Conservation (phyloP, 768 basidiomycete species). For the Boletellus ananas region DNA sequence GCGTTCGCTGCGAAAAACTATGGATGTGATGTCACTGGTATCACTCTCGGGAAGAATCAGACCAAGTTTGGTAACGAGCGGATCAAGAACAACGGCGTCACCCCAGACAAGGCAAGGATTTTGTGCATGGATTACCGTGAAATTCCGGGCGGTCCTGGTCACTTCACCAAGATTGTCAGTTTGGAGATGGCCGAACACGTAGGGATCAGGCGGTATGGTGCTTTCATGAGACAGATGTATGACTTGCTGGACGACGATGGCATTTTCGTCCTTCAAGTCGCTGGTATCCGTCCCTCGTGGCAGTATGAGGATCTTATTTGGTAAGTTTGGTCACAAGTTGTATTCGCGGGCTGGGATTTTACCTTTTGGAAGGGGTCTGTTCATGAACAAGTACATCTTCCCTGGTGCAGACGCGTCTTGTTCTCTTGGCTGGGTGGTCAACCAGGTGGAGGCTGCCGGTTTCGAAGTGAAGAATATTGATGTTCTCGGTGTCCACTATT, state of each 20-base stretch:
- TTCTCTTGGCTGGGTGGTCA: conserved; percentile 93
- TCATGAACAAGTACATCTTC: conserved; percentile 99
- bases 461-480: conserved; percentile 97
- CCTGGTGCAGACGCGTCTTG: conserved; percentile 97
- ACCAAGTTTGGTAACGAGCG: conserved; percentile 89
- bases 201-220: conserved; percentile 85
- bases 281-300: conserved; percentile 93
- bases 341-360: background rate
- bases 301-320: conserved; percentile 98
- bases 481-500: conserved; percentile 96
- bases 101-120: conserved; percentile 76
- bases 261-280: conserved; percentile 94
- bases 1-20: conserved; percentile 98
- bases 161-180: conserved; percentile 91
- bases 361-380: conserved; percentile 65
- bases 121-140: conserved; percentile 93
- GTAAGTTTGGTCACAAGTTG: conserved; percentile 35
- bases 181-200: conserved; percentile 99
- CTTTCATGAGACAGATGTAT: conserved; percentile 90
- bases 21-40: conserved; percentile 92
- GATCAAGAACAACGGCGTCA: conserved; percentile 73
- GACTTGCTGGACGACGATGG: conserved; percentile 93
- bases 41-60: conserved; percentile 90
- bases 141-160: conserved; percentile 69
- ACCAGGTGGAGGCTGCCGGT: conserved; percentile 81